phyloP scores from a whole-genome alignment of 1,139 yeast species.

The Lipomyces yarrowii region DNA sequence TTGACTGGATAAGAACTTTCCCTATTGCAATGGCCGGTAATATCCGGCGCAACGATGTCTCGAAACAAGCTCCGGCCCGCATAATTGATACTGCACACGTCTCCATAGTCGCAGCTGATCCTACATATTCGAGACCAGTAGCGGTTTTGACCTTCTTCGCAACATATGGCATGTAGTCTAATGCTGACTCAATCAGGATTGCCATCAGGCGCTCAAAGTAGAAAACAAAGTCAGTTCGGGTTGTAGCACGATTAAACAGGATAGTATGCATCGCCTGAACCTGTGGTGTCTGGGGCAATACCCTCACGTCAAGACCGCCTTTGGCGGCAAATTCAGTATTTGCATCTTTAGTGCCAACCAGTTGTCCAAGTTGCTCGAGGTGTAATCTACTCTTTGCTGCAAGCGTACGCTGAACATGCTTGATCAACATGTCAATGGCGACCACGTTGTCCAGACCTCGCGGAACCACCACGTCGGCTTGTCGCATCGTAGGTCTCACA shows the following conservation, averaged over 20 bases:
- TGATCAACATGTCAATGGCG: conserved; percentile 67
- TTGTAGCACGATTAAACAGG: conserved; percentile 56
- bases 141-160: conserved; percentile 52
- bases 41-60: conserved; percentile 71
- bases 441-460: conserved; percentile 80
- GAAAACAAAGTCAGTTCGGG: conserved; percentile 78
- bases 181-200: conserved; percentile 59
- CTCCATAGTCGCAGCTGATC: conserved; percentile 46
- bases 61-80: conserved; percentile 91
- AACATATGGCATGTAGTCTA: conserved; percentile 51
- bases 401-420: conserved; percentile 77
- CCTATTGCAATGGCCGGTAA: conserved; percentile 81
- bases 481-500: conserved; percentile 74
- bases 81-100: conserved; percentile 74
- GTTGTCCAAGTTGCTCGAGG: conserved; percentile 56
- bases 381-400: conserved; percentile 66
- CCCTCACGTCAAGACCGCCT: conserved; percentile 27
- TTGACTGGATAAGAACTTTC: conserved; percentile 83
- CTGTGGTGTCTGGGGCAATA: conserved; percentile 67
- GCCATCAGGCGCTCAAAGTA: conserved; percentile 80
- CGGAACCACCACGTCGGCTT: conserved; percentile 86
- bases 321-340: conserved; percentile 39
- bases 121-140: conserved; percentile 44
- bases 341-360: conserved; percentile 42
- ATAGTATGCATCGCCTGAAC: conserved; percentile 72